Conservation (phyloP, 1,284 basidiomycete species). For the Coniophora puteana region DNA sequence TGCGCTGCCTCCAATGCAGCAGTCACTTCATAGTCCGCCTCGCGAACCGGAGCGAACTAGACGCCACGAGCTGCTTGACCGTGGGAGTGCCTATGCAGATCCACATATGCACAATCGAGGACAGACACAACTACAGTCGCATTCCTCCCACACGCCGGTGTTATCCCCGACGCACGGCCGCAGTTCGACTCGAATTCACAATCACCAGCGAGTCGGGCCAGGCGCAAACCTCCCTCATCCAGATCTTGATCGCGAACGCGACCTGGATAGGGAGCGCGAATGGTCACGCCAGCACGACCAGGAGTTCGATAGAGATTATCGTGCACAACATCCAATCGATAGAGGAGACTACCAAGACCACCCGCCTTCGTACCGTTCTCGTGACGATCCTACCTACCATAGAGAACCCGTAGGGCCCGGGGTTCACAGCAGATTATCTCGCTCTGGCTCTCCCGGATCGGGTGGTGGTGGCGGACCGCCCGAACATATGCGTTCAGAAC, state of each 20-base stretch:
- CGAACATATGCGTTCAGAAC: slow-evolving; percentile 45
- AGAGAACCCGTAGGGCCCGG: slow-evolving; percentile 34
- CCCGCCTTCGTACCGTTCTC: slow-evolving; percentile 34
- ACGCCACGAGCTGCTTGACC: slow-evolving; percentile 38
- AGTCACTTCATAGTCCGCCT: slow-evolving; percentile 46
- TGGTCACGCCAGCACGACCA: slow-evolving; percentile 46
- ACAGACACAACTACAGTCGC: slow-evolving; percentile 31
- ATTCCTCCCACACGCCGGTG: slow-evolving; percentile 31
- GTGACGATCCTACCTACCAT: slow-evolving; percentile 43
- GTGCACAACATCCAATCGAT: too few species aligned
- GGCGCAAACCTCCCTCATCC: slow-evolving; percentile 49
- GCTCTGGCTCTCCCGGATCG: slow-evolving; percentile 53
- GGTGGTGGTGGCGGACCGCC: slow-evolving; percentile 38
- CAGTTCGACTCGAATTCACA: slow-evolving; percentile 45
- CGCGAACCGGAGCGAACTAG: slow-evolving; percentile 41
- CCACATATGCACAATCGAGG: slow-evolving; percentile 27
- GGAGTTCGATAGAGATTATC: slow-evolving; percentile 37
- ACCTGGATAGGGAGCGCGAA: slow-evolving; percentile 38
- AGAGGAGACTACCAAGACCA: slow-evolving; percentile 33
- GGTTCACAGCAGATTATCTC: slow-evolving; percentile 36
- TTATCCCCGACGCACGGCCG: slow-evolving; percentile 26
- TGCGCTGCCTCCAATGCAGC: slow-evolving; percentile 35
- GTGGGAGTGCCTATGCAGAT: slow-evolving; percentile 23
- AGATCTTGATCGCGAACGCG: slow-evolving; percentile 42
- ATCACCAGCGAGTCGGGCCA: slow-evolving; percentile 65